Conservation (phyloP, 192 early-diverging fungal genomes). For the Coemansia sp. region DNA sequence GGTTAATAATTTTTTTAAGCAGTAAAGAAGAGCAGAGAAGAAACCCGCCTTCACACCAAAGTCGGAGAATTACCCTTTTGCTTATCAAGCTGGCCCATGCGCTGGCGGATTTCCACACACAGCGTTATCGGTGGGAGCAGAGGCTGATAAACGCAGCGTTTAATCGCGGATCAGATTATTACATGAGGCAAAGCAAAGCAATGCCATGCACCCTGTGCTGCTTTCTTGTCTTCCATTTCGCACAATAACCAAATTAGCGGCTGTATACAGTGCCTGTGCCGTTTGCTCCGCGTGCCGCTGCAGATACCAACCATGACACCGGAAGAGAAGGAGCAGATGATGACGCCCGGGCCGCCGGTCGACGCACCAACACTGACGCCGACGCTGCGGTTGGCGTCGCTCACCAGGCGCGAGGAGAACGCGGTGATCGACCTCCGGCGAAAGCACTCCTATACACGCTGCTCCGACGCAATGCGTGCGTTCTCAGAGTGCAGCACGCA, state of each 20-base stretch:
- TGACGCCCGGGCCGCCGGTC: slow-evolving; percentile 41
- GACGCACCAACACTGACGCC: slow-evolving; percentile 32
- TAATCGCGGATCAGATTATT: neutral
- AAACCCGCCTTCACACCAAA: no score
- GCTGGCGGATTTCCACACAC: neutral
- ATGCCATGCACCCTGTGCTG: neutral
- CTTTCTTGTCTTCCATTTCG: neutral
- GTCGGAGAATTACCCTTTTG: neutral
- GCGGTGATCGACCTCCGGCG: slow-evolving; percentile 43
- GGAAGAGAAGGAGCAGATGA: slow-evolving; percentile 36
- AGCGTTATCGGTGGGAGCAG: no score
- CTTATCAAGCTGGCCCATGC: neutral
- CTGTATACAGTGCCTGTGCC: no score
- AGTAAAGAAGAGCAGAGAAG: slow-evolving; percentile 12
- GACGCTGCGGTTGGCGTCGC: slow-evolving; percentile 25
- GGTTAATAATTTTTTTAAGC: slow-evolving; percentile 2
- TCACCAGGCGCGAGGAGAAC: slow-evolving; percentile 46
- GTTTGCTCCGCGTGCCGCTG: no score
- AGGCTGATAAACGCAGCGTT: no score
- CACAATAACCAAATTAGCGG: no score
- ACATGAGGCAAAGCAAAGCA: neutral
- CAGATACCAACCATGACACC: no score
- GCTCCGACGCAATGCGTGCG: slow-evolving; percentile 26
- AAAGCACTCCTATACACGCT: slow-evolving; percentile 35
- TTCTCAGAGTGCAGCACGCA: slow-evolving; percentile 48